phyloP scores from a whole-genome alignment of 1,139 yeast species.

The Suhomyces taliae region DNA sequence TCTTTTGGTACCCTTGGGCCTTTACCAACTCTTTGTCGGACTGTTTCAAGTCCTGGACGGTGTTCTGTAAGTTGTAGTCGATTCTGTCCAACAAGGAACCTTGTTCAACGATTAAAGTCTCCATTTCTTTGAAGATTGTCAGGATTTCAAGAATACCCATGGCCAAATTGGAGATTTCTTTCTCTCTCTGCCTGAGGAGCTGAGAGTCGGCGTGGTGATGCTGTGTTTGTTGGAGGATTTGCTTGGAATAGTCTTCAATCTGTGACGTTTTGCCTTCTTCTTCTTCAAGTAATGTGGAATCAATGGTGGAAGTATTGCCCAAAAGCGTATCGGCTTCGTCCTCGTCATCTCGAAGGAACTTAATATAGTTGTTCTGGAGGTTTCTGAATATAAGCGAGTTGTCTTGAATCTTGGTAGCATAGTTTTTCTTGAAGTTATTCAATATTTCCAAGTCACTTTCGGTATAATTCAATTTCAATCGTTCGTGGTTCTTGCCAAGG shows the following conservation, averaged over 20 bases:
- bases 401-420: conserved; percentile 83
- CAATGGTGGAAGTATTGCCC: conserved; percentile 10
- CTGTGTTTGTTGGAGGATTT: conserved; percentile 45
- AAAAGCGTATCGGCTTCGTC: conserved; percentile 39
- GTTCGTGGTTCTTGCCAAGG: conserved; percentile 40
- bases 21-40: conserved; percentile 76
- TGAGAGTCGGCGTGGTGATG: conserved; percentile 40
- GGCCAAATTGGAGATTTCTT: conserved; percentile 86
- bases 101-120: conserved; percentile 88
- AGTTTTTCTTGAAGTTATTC: conserved; percentile 76
- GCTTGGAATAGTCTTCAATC: conserved; percentile 36
- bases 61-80: conserved; percentile 83
- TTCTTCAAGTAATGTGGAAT: conserved; percentile 36
- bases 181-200: conserved; percentile 70
- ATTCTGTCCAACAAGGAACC: conserved; percentile 92
- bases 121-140: conserved; percentile 91
- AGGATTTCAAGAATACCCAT: conserved; percentile 92
- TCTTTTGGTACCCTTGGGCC: conserved; percentile 80
- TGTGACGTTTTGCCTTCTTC: conserved; percentile 32
- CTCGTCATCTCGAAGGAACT: conserved; percentile 70
- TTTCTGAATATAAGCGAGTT: conserved; percentile 76
- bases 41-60: conserved; percentile 69
- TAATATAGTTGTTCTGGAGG: conserved; percentile 84
- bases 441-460: conserved; percentile 63
- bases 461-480: conserved; percentile 36